Conservation (phyloP, 768 basidiomycete species). For the Mycena venus region DNA sequence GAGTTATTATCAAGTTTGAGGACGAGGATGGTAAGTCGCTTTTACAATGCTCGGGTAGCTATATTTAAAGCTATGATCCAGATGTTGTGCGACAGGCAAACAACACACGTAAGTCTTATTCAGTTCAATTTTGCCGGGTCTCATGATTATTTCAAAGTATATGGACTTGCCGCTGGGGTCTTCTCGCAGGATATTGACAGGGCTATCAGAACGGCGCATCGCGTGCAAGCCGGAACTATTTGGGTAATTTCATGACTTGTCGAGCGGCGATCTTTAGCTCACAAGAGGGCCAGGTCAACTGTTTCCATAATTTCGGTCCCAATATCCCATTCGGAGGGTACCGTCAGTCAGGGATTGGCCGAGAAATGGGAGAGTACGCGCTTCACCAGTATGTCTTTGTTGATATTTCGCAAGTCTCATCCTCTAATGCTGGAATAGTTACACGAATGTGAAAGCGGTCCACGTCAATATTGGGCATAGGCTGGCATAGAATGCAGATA, state of each 20-base stretch:
- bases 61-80: neutral
- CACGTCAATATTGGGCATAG: conserved; percentile 62
- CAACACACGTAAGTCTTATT: conserved; percentile 45
- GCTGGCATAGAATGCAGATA: conserved; percentile 7
- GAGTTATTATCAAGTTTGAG: conserved; percentile 72
- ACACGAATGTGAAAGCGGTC: conserved; percentile 65
- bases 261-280: neutral
- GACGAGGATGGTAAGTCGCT: conserved; percentile 50
- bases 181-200: conserved; percentile 62
- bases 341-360: conserved; percentile 73
- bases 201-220: conserved; percentile 62
- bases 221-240: conserved; percentile 75
- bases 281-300: conserved; percentile 47
- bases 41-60: neutral
- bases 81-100: conserved; percentile 58
- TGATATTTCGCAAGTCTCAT: neutral
- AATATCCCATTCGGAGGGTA: conserved; percentile 74
- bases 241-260: conserved; percentile 53
- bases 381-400: conserved; percentile 51
- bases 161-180: conserved; percentile 68
- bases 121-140: neutral
- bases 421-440: conserved; percentile 27
- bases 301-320: conserved; percentile 51
- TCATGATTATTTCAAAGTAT: conserved; percentile 30
- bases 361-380: conserved; percentile 72